phyloP scores from a whole-genome alignment of 2,329 filamentous ascomycete species.

The Keithomyces neogunnii region DNA sequence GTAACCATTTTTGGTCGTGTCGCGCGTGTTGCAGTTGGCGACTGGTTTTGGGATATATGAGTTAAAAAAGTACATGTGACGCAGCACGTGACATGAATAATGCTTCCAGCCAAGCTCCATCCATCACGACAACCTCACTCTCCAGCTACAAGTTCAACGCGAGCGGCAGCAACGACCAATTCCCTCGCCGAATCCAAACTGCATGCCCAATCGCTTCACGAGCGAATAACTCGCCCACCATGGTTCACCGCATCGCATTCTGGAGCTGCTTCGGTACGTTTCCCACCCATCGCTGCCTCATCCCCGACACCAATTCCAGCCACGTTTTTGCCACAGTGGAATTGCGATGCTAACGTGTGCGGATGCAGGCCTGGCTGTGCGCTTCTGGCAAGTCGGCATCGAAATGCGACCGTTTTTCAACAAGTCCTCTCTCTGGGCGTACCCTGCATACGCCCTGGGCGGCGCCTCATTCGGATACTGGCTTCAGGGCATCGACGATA shows the following conservation, averaged over 20 bases:
- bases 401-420: slow-evolving; percentile 96
- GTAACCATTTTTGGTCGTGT: too few species aligned
- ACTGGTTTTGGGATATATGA: too few species aligned
- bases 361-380: slow-evolving; percentile 70
- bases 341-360: neutral
- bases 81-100: slow-evolving; percentile 8
- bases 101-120: slow-evolving; percentile 9
- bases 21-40: too few species aligned
- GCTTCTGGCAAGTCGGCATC: slow-evolving; percentile 95
- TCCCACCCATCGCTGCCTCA: slow-evolving; percentile 2
- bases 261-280: slow-evolving; percentile 85
- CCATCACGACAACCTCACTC: slow-evolving; percentile 18
- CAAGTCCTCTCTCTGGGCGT: slow-evolving; percentile 76
- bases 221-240: slow-evolving; percentile 29
- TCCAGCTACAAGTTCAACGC: neutral
- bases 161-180: neutral
- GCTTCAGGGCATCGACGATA: slow-evolving; percentile 81
- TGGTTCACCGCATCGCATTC: slow-evolving; percentile 64
- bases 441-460: slow-evolving; percentile 78
- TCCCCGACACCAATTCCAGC: neutral
- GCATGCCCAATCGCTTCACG: neutral
- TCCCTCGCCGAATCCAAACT: neutral
- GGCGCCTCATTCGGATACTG: slow-evolving; percentile 95
- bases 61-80: slow-evolving; percentile 2
- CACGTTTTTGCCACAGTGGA: neutral